Evolutionary conservation across 2,329 filamentous ascomycete genomes (phyloP).

Genomic region (Dryadomyces quercus-mongolicae): DNA sequence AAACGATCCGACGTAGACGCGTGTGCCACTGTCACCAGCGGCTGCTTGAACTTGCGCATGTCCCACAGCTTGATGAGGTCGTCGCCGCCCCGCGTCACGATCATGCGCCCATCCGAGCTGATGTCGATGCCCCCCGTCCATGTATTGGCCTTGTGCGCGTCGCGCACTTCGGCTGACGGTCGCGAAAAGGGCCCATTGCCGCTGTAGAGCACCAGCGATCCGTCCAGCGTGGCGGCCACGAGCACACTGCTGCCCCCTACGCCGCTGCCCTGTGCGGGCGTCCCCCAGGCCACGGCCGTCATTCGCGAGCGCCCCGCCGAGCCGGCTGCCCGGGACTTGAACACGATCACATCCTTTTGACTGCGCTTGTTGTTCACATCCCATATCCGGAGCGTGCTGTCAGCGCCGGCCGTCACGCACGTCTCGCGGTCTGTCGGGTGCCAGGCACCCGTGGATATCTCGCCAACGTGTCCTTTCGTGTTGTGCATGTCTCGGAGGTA

Average conservation of each 20-base stretch:
- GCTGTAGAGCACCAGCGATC: constrained; percentile 81
- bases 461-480: constrained; percentile 91
- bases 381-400: constrained; percentile 95
- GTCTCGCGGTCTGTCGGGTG: constrained; percentile 75
- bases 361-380: constrained; percentile 82
- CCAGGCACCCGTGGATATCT: constrained; percentile 83
- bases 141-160: constrained; percentile 70
- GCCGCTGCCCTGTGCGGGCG: constrained; percentile 50
- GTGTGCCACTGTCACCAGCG: constrained; percentile 69
- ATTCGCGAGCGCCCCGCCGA: constrained; percentile 85
- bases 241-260: constrained; percentile 49
- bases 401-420: constrained; percentile 83
- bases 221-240: constrained; percentile 75
- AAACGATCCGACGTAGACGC: constrained; percentile 74
- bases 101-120: constrained; percentile 78
- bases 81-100: constrained; percentile 85
- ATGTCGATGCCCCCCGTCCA: constrained; percentile 92
- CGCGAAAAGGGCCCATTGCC: constrained; percentile 78
- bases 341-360: constrained; percentile 89
- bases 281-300: constrained; percentile 84
- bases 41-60: constrained; percentile 85
- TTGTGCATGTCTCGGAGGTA: constrained; percentile 95
- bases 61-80: constrained; percentile 95
- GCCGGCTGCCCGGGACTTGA: constrained; percentile 84
- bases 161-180: constrained; percentile 69